These are phyloP conservation scores for Cadophora malorum DNA, from an alignment of 2,329 filamentous ascomycete genomes.

Conservation along the genomic window DNA sequence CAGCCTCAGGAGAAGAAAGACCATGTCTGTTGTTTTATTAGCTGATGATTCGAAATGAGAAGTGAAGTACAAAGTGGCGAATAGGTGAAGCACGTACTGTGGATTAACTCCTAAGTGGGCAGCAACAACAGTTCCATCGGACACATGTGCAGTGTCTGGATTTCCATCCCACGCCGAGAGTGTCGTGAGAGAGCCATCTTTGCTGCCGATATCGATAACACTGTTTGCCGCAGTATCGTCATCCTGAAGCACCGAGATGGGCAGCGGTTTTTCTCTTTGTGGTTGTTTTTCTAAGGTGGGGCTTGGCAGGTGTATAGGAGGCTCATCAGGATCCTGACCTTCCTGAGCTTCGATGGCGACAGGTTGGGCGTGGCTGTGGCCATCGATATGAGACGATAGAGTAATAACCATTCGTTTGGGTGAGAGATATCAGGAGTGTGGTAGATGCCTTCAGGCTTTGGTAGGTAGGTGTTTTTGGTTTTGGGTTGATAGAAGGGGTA, in stretches of 20 bases:
- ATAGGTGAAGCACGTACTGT: slow-evolving; percentile 25
- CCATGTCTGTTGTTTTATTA: slow-evolving; percentile 58
- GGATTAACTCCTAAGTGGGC: slow-evolving; percentile 31
- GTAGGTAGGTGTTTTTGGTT: not conserved
- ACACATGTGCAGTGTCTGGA: slow-evolving; percentile 44
- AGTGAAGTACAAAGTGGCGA: not conserved
- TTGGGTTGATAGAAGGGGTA: not conserved
- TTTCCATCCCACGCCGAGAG: slow-evolving; percentile 28
- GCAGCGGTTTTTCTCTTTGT: slow-evolving; percentile 19
- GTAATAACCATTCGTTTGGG: slow-evolving; percentile 38
- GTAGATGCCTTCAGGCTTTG: not conserved
- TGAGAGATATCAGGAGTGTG: slow-evolving; percentile 4
- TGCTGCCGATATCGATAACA: slow-evolving; percentile 20
- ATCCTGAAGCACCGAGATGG: slow-evolving; percentile 12
- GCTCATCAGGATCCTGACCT: slow-evolving; percentile 31
- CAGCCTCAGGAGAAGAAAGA: slow-evolving; percentile 66
- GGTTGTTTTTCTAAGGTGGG: slow-evolving; percentile 10
- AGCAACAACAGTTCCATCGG: slow-evolving; percentile 43
- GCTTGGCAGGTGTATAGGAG: slow-evolving; percentile 30
- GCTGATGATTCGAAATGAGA: not conserved
- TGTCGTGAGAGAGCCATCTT: slow-evolving; percentile 22
- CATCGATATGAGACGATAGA: slow-evolving; percentile 28
- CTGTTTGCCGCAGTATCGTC: slow-evolving; percentile 16
- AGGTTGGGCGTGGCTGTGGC: slow-evolving; percentile 33
- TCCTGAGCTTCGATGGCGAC: slow-evolving; percentile 32